Conservation (phyloP, 495 filamentous ascomycete genomes). For the Bathelium albidoporum region DNA sequence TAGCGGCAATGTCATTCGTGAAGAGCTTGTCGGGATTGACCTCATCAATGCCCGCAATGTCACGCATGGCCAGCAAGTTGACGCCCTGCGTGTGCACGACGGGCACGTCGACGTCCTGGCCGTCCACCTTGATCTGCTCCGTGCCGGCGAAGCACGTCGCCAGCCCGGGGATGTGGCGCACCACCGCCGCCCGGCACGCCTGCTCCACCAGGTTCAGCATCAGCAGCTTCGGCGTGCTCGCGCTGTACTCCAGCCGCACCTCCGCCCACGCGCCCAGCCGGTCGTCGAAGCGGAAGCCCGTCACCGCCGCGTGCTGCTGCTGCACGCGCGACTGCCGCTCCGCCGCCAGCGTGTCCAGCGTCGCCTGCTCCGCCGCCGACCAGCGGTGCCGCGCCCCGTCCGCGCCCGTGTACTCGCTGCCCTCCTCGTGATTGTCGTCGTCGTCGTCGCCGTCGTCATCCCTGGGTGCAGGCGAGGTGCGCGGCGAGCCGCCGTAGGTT, state of each 20-base stretch:
- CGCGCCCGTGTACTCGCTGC: constrained; percentile 41
- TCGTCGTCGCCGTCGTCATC: constrained; percentile 32
- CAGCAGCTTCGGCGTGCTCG: constrained; percentile 75
- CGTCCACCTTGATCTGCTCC: constrained; percentile 46
- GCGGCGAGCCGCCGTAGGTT: constrained; percentile 21
- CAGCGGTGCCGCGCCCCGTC: constrained; percentile 24
- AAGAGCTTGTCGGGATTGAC: constrained; percentile 79
- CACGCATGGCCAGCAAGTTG: constrained; percentile 83
- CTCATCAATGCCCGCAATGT: constrained; percentile 55
- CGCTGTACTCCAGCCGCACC: constrained; percentile 74
- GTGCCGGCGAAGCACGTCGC: constrained; percentile 58
- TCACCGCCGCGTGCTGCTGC: constrained; percentile 50
- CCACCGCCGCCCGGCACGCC: constrained; percentile 61
- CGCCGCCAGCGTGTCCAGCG: constrained; percentile 30
- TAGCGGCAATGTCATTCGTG: constrained; percentile 85
- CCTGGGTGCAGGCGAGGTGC: not conserved
- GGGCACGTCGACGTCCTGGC: constrained; percentile 37
- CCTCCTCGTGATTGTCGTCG: constrained; percentile 45
- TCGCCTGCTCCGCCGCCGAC: not conserved
- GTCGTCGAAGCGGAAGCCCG: constrained; percentile 71
- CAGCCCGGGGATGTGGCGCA: constrained; percentile 75
- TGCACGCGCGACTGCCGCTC: constrained; percentile 58
- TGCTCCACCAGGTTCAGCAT: constrained; percentile 82
- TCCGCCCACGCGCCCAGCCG: constrained; percentile 61
- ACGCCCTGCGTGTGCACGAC: constrained; percentile 72